phyloP scores from a whole-genome alignment of 75 land plant species.

The Pinus albicaulis region DNA sequence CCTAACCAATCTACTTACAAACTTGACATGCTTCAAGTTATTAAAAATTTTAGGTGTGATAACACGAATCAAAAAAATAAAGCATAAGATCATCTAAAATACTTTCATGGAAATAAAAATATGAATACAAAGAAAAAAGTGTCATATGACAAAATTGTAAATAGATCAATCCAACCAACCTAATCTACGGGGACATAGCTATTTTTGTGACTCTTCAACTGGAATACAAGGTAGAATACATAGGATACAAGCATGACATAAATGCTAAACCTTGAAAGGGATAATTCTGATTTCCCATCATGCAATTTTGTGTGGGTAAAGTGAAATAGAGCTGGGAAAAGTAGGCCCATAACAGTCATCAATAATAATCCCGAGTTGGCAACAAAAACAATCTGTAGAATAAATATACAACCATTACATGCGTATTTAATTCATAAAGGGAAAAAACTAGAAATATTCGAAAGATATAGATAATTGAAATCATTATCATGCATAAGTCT shows the following conservation, averaged over 20 bases:
- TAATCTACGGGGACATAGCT: slow-evolving; percentile 38
- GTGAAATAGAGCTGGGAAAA: slow-evolving; percentile 91
- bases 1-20: no score
- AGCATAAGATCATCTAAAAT: not conserved
- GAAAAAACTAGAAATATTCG: slow-evolving; percentile 6
- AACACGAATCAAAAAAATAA: not conserved
- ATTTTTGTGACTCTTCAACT: slow-evolving; percentile 66
- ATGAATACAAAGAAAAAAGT: slow-evolving; percentile 1
- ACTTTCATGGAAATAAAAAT: not conserved
- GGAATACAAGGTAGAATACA: slow-evolving; percentile 78
- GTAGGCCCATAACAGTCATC: slow-evolving; percentile 95
- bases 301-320: slow-evolving; percentile 82
- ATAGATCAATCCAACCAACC: slow-evolving; percentile 13
- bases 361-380: slow-evolving; percentile 88
- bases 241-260: slow-evolving; percentile 90
- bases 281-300: slow-evolving; percentile 70
- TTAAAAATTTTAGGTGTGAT: no score
- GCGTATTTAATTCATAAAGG: not conserved
- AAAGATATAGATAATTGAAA: not conserved
- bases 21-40: no score
- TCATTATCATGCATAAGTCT: not conserved
- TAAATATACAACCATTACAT: not conserved
- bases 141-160: not conserved
- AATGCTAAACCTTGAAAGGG: slow-evolving; percentile 92
- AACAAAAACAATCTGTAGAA: slow-evolving; percentile 63